Base-by-base conservation (phyloP, 1,284 basidiomycete species). In the Farysia itapuensis region DNA sequence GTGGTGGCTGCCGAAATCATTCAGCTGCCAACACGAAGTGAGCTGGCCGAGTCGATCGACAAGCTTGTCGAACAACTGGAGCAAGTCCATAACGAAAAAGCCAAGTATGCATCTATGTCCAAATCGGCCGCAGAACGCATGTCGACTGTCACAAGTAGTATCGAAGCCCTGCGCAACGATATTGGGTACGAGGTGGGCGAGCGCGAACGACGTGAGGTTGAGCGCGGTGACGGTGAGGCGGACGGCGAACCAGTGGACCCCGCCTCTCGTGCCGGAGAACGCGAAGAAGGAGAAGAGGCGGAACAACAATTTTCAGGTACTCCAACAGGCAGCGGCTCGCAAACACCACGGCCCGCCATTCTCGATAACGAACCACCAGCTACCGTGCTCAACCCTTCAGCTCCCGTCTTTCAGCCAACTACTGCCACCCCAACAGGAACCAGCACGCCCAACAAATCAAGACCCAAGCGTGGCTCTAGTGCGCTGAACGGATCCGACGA, bases 131-230 rank as follows among this genome's bases (percentile, higher is more conserved):
- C 30, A 13, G 22, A 24, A 23, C 32, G 61, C 19, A 47, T 61
- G 48, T 38, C 32, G 1, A 32, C n/a, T 18, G 51, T 53, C 13
- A 41, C 47, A 8, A 12, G 16, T 2, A 36, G 30, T 5, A 21
- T 67, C 22, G 31, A 33, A 9, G 26, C n/a, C 25, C 32, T 67
- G 35, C 41, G 45, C 24, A 35, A 50, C n/a, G 51, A 52, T 21
- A 58, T 67, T 6, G 64, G 63, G 12, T 49, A 29, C 19, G 64
- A 67, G 28, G 64, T 67, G 5, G 64, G 64, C 3, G 64, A 67
- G 46, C 39, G 61, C 33, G 63, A 67, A 33, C 33, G 64, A 29
- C 36, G 54, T 24, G 64, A 64, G 31, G 64, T 67, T 2, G 60
- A 61, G 26, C 37, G 57, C 18, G 49, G 44, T 20, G 64, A 53